phyloP scores from a whole-genome alignment of 2,329 filamentous ascomycete genomes.

The Rhynchosporium graminicola region DNA sequence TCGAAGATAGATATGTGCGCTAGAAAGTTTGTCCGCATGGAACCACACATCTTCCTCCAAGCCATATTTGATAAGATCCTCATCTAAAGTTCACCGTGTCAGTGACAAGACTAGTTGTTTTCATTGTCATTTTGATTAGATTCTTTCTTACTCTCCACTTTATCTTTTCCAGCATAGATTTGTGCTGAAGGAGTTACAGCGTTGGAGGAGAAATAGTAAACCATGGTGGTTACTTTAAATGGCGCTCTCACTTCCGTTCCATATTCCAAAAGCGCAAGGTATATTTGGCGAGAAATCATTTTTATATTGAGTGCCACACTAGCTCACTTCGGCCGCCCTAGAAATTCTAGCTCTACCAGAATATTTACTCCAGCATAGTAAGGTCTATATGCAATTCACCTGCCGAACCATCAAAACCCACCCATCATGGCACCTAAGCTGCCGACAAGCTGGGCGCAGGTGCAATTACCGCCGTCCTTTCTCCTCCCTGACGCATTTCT shows the following conservation, averaged over 20 bases:
- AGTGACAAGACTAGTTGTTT: neutral
- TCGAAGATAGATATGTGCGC: conserved; percentile 93
- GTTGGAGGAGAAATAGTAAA: conserved; percentile 93
- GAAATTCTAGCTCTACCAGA: conserved; percentile 19
- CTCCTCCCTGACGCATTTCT: conserved; percentile 39
- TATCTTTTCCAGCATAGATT: conserved; percentile 98
- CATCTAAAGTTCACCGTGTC: conserved; percentile 60
- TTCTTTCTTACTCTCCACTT: conserved; percentile 83
- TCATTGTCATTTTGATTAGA: neutral
- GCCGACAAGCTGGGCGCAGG: conserved; percentile 39
- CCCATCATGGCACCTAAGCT: conserved; percentile 42
- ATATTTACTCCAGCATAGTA: conserved; percentile 17
- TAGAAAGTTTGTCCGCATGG: conserved; percentile 95
- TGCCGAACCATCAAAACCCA: conserved; percentile 23
- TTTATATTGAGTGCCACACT: conserved; percentile 37
- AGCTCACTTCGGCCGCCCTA: conserved; percentile 34
- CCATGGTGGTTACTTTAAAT: conserved; percentile 58
- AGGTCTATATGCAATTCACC: conserved; percentile 1
- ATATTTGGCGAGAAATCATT: conserved; percentile 19
- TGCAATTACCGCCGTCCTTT: conserved; percentile 37
- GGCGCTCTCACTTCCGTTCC: conserved; percentile 25
- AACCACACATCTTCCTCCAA: conserved; percentile 99
- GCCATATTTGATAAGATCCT: conserved; percentile 92
- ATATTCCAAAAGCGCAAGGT: conserved; percentile 19
- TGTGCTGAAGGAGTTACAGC: conserved; percentile 79